Evolutionary conservation across 2,329 filamentous ascomycete genomes (phyloP), one percentile per base, ranked within the genome.

Genomic region (Scytalidium sp.): DNA sequence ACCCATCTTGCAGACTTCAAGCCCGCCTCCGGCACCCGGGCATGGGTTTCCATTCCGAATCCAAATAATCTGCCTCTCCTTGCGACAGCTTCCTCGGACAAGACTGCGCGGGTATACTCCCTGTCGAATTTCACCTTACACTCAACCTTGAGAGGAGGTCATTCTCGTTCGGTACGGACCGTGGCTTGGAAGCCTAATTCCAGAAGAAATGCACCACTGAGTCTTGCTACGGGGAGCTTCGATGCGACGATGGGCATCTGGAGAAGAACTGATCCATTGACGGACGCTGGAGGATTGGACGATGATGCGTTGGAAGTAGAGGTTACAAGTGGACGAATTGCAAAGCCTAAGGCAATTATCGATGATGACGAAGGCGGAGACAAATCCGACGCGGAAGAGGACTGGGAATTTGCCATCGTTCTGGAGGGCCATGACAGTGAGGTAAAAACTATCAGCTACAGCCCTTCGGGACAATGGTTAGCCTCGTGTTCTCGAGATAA

Each of bases 361-460:
- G 56, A 57, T 10, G 59, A 59, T 13, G 63, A 65, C 9, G 57
- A 58, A 19, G 60, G 64, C 5, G 70, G 67, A 3, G 70, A 70
- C 15, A 70, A 71, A 11, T 74, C 75, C 2, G 75, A 77, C 9
- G 11, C 79, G 82, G 3, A 84, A 83, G 3, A 92, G 46, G 92
- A 96, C 54, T 99, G 94, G 89, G 86, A 91, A 46, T 95, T 97
- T 62, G 88, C 88, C 0, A 85, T 97, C 7, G 87, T 97, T 1
- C 79, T 99, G 1, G 94, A 97, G 63, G 94, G 94, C 0, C 94
- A 97, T 67, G 94, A 97, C 64, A 90, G 88, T 20, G 94, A 99
- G 70, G 88, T 99, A 75, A 87, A 97, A 75, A 76, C 80, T 23
- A 83, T 93, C 55, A 78, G 81, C 2, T 95, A 91, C 72, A 84